Base-by-base conservation (phyloP, 305 asterid species). In the Andrographis paniculata region DNA sequence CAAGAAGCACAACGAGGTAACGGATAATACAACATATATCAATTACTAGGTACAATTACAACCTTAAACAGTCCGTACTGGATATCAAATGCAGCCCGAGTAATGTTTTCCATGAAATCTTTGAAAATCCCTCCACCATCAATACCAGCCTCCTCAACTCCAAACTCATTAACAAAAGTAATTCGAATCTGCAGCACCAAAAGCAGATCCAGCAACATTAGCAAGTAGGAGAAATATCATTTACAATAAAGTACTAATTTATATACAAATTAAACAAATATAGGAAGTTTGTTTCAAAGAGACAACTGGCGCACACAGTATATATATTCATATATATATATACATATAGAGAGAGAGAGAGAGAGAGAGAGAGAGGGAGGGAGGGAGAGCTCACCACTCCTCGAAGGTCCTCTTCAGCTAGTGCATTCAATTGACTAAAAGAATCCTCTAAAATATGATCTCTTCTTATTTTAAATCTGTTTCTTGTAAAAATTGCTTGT, bases 101-200 rank as follows among this genome's bases (percentile, higher is more conserved):
- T 79, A 62, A 84, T 76, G 66, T 78, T 84, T 70, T 92, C 96
- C 99, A 92, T 92, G 71, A 92, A 92, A 73, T 92, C 99, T 69
- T 92, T 92, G 80, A 92, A 92, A 72, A 87, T 92, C 48, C 99
- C 99, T 77, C 99, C 99, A 69, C 99, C 99, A 15, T 92, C 99
- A 42, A 92, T 84, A 69, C 99, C 99, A 53, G 96, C 94, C 77
- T 92, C 99, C 82, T 92, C 99, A 14, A 67, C 96, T 64, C 96
- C 99, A 72, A 87, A 76, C 67, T 87, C 99, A 68, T 92, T 87
- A 59, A 84, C 73, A 62, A 87, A 92, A 37, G 87, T 70, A 35
- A 92, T 68, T 28, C 96, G 99, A 57, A 92, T 92, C 99, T 92
- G 79, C 48, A 45, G 56, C 38, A 51, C 51, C 8, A 44, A 55